Evolutionary conservation across 805 yeast species (phyloP).

Genomic region (Candida chilensis): DNA sequence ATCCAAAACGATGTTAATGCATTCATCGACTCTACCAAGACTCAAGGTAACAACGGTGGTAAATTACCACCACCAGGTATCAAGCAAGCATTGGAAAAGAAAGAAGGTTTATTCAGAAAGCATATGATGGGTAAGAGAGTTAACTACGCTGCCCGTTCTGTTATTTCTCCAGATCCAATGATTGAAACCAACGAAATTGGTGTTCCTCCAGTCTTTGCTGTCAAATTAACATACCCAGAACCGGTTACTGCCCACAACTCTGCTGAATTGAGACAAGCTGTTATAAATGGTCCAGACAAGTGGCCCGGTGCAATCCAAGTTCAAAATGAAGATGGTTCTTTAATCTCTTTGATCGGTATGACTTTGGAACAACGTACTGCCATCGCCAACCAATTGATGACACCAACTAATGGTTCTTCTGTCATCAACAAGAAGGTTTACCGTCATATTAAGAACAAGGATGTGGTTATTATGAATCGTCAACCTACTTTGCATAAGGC

Average conservation of each 20-base stretch:
- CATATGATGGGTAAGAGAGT: constrained; percentile 99
- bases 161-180: constrained; percentile 97
- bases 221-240: constrained; percentile 92
- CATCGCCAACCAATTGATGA: constrained; percentile 84
- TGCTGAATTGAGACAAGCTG: constrained; percentile 86
- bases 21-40: constrained; percentile 85
- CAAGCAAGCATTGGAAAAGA: constrained; percentile 95
- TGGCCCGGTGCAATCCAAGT: constrained; percentile 99
- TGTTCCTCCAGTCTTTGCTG: constrained; percentile 97
- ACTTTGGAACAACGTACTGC: constrained; percentile 90
- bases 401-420: constrained; percentile 61
- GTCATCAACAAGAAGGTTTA: constrained; percentile 85
- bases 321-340: constrained; percentile 89
- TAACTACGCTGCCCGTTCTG: constrained; percentile 97
- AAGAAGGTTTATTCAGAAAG: constrained; percentile 96
- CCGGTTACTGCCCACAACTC: constrained; percentile 93
- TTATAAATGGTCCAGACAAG: constrained; percentile 91
- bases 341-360: constrained; percentile 81
- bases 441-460: constrained; percentile 91
- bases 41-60: constrained; percentile 61
- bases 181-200: constrained; percentile 97
- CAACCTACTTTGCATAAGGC: constrained; percentile 99
- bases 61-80: constrained; percentile 86
- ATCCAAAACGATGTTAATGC: constrained; percentile 93
- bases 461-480: constrained; percentile 96